Evolutionary conservation across 345 rosid genomes (phyloP).

Genomic region (Eucalyptus marginata): DNA sequence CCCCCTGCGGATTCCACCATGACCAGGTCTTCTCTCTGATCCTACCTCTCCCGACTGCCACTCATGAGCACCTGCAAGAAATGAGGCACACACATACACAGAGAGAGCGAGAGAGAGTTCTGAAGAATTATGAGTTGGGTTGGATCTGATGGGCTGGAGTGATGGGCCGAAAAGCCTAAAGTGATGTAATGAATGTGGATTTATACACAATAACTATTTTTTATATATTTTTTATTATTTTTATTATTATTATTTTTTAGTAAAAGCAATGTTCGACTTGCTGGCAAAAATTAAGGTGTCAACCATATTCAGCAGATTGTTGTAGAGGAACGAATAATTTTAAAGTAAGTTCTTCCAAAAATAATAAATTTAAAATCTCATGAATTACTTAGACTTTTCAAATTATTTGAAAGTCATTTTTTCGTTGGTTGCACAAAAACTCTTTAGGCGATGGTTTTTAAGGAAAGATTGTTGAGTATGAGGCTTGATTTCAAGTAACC

Average conservation of each 20-base stretch:
- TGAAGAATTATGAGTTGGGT: background rate
- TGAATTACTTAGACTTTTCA: background rate
- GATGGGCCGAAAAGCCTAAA: background rate
- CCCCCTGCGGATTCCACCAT: background rate
- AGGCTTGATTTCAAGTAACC: background rate
- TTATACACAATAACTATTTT: too few species aligned
- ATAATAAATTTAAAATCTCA: too few species aligned
- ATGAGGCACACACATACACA: too few species aligned
- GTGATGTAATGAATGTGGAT: background rate
- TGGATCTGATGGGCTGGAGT: background rate
- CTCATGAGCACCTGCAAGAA: too few species aligned
- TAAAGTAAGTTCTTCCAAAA: background rate
- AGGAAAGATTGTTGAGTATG: background rate
- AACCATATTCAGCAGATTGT: background rate
- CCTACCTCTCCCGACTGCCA: background rate
- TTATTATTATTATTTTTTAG: too few species aligned
- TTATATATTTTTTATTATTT: too few species aligned
- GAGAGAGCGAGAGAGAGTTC: background rate
- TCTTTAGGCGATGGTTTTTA: background rate
- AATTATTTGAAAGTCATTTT: too few species aligned
- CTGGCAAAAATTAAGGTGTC: background rate
- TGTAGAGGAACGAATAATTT: background rate
- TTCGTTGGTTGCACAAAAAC: background rate
- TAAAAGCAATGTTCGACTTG: background rate
- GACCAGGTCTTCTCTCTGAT: background rate